Base-by-base conservation (phyloP, 2,329 filamentous ascomycete species). In the Aureobasidium melanogenum region DNA sequence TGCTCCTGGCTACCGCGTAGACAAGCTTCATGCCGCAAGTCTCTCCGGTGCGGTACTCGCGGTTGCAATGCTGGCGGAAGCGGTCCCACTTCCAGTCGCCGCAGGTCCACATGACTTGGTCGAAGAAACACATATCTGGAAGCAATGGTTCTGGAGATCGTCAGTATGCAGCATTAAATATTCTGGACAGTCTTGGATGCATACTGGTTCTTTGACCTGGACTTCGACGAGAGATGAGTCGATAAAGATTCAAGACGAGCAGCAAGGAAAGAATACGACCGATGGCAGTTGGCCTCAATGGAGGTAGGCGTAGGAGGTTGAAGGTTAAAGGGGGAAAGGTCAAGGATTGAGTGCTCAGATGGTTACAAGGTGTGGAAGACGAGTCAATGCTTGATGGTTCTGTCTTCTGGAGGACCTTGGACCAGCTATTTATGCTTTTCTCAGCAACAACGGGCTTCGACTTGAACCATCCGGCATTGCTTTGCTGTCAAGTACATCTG, bases 11-110 rank as follows among this genome's bases (percentile, higher is more conserved):
- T 28, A 89, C 92, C 68, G 84, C 79, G 79, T 88, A 91, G 71
- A 96, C 87, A 66, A 96, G 84, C 77, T 89, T 94, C 79, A 96
- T 88, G 64, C 93, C 93, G 77, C 93, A 97, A 39, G 93, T 97
- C 80, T 97, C 93, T 70, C 93, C 93, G 67, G 89, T 96, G 66
- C 93, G 89, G 78, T 96, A 95, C 75, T 97, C 93, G 76, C 91
- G 91, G 75, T 88, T 87, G 82, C 93, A 97, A 73, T 96, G 92
- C 75, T 92, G 84, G 67, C 89, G 86, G 80, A 97, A 97, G 77
- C 88, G 88, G 67, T 90, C 89, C 92, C 92, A 97, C 76, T 91
- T 91, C 87, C 88, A 96, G 82, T 91, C 93, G 71, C 89, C 88
- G 78, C 93, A 97, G 62, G 76, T 76, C 83, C 89, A 96, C 68